A percentile compares a stretch with the other conserved stretches of the same genome.
phyloP scores from a whole-genome alignment of 805 yeast species.

The Saccharomycodes ludwigii region DNA sequence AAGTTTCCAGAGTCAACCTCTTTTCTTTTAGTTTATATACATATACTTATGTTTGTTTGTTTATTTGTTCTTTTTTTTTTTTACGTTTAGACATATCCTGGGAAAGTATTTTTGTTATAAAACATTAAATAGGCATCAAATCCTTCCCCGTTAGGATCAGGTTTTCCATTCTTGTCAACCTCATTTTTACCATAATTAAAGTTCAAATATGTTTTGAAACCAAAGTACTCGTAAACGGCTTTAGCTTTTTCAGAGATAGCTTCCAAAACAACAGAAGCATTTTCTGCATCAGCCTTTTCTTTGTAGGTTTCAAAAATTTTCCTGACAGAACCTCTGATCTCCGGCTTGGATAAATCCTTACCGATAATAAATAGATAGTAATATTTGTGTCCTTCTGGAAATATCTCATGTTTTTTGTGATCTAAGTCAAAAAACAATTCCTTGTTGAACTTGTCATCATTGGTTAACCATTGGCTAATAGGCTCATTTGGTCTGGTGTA shows the following conservation, averaged over 20 bases:
- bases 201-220: conserved; percentile 3
- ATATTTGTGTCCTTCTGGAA: conserved; percentile 11
- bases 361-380: conserved; percentile 8
- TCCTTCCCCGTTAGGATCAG: conserved; percentile 21
- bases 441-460: conserved; percentile 6
- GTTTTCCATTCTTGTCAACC: conserved; percentile 4
- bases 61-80: too few relatives aligned
- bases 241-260: conserved; percentile 11
- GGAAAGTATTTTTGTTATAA: conserved; percentile 16
- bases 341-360: conserved; percentile 5
- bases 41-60: background rate
- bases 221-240: conserved; percentile 3
- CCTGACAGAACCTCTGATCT: conserved; percentile 8
- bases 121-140: conserved; percentile 22
- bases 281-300: conserved; percentile 5
- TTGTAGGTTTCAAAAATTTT: conserved; percentile 7
- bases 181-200: conserved; percentile 6
- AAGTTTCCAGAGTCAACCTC: too few relatives aligned
- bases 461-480: conserved; percentile 6
- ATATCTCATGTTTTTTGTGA: conserved; percentile 12
- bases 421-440: conserved; percentile 8
- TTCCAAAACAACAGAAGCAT: conserved; percentile 7
- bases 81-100: conserved; percentile 3
- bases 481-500: conserved; percentile 7
- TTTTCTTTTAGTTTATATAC: background rate